Evolutionary conservation across 768 basidiomycete genomes (phyloP), one percentile per base, ranked within the genome.

Genomic region (Dictyophora rubrovolvata): DNA sequence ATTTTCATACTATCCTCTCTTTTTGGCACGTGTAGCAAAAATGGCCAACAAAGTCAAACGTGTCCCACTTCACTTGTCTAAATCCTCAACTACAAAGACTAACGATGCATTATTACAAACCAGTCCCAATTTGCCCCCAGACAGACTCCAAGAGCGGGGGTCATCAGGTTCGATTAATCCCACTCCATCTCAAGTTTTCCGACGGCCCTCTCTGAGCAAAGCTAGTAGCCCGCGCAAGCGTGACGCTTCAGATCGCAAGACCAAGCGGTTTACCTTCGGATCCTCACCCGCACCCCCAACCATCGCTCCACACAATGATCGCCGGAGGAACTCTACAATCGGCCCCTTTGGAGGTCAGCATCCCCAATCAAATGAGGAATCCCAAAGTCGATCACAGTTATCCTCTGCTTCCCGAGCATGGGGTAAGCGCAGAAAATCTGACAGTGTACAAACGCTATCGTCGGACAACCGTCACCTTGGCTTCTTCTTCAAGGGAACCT

Each of bases 261-360:
- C 70, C 17, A 75, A 78, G 48, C 75, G 73, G 20, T 64, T 77
- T 49, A 69, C 70, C 10, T 64, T 69, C 55, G 63, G 79, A 54
- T 72, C 86, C 33, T 78, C 80, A 2, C 76, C 78, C 11, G 64
- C 86, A 46, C 73, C 82, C 53, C 77, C 76, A 22, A 73, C 70
- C 48, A 72, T 56, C 56, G 7, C 61, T 59, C 4, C 36, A 28
- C 18, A 2, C 34, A 54, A 14, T 23, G 14, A 20, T 18, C 36
- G 53, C 16, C 5, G 53, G 9, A 23, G 53, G 14, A 54, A 28
- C 17, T 36, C 53, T 5, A 33, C 22, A 7, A 2, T 20, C 53
- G 53, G 9, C 20, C 16, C 28, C 10, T 36, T n/a, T 20, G 35
- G 28, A 54, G 18, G 20, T 16, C 18, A 46, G 14, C 5, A 48